phyloP scores from a whole-genome alignment of 208 protist species.

The Acanthamoeba lenticulata region DNA sequence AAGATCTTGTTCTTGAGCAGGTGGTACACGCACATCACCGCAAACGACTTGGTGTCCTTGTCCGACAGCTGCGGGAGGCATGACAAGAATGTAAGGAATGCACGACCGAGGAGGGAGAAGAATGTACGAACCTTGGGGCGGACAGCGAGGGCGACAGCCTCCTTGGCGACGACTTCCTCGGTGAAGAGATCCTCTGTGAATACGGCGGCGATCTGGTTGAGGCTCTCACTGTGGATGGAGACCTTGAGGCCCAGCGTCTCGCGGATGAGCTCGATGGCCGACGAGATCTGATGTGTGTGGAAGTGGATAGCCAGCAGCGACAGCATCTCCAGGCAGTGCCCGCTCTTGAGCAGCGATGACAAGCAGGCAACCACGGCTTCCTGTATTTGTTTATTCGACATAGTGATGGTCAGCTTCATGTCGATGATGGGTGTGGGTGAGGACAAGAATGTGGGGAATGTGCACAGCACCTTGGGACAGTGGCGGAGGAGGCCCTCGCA shows the following conservation, averaged over 20 bases:
- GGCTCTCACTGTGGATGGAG: conserved; percentile 5
- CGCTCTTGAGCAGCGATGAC: not conserved
- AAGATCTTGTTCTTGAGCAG: conserved; percentile 62
- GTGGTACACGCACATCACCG: conserved; percentile 51
- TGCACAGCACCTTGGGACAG: not conserved
- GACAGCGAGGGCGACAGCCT: not conserved
- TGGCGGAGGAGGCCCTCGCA: not conserved
- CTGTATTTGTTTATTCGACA: no score
- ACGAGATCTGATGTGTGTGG: conserved; percentile 19
- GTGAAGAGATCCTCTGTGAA: conserved; percentile 34
- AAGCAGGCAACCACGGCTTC: not conserved
- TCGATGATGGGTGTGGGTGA: no score
- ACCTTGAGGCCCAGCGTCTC: not conserved
- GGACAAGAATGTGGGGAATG: not conserved
- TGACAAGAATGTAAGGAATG: not conserved
- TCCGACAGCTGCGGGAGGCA: not conserved
- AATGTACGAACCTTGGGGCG: not conserved
- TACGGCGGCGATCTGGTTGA: not conserved
- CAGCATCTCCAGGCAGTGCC: conserved; percentile 31
- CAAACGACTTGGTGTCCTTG: conserved; percentile 45
- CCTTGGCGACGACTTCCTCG: conserved; percentile 12
- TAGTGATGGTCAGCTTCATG: no score
- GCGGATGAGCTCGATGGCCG: not conserved
- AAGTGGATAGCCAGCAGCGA: conserved; percentile 30
- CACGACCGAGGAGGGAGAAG: no score